These are phyloP conservation scores for Camellia granthamiana DNA, from an alignment of 148 eudicot genomes.

Conservation along the genomic window DNA sequence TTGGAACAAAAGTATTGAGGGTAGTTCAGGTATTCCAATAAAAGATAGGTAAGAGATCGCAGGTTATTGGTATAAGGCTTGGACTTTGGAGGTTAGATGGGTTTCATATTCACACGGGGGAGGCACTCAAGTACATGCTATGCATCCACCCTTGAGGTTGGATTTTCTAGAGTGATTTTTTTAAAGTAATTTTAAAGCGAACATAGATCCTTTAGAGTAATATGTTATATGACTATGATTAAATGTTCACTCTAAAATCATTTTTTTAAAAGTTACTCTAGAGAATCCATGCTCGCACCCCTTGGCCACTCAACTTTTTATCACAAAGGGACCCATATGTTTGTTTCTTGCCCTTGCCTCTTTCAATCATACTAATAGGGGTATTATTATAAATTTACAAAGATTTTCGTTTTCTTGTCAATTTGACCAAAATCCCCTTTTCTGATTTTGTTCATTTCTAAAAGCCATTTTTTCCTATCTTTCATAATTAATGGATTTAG, in stretches of 20 bases:
- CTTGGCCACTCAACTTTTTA: neutral
- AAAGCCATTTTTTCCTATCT: neutral
- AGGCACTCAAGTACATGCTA: neutral
- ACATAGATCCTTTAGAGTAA: too few relatives aligned
- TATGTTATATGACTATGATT: too few relatives aligned
- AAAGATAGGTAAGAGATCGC: neutral
- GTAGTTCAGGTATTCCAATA: neutral
- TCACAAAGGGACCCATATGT: neutral
- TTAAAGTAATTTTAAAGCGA: too few relatives aligned
- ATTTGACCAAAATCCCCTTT: neutral
- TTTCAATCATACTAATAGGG: neutral
- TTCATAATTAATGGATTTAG: neutral
- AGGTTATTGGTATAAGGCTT: neutral
- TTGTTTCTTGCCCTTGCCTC: neutral
- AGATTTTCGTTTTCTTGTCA: neutral
- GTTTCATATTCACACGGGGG: constrained; percentile 8
- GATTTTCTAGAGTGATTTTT: too few relatives aligned
- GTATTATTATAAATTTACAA: neutral
- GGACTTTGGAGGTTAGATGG: neutral
- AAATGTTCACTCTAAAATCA: too few relatives aligned
- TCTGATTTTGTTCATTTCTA: neutral
- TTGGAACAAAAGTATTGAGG: neutral
- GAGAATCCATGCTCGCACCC: too few relatives aligned
- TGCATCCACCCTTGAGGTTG: neutral
- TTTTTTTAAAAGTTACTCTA: too few relatives aligned